Conservation (phyloP, 2,329 filamentous ascomycete species). For the Ophiostoma sp. region DNA sequence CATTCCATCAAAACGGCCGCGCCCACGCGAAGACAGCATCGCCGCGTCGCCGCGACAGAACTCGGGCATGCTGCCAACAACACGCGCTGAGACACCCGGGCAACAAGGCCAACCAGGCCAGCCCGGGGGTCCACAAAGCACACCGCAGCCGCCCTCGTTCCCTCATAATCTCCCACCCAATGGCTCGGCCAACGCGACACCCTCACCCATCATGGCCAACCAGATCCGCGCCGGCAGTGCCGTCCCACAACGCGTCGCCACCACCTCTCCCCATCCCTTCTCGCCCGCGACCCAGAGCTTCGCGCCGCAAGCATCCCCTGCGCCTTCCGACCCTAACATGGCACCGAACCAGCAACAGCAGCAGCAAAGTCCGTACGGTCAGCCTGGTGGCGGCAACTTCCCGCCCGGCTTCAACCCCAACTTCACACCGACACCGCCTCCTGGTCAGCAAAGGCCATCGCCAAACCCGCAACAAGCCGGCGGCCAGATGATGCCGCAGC, state of each 20-base stretch:
- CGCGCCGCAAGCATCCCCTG: constrained; percentile 70
- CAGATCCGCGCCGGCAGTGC: constrained; percentile 67
- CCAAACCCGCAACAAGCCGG: constrained; percentile 53
- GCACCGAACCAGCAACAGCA: constrained; percentile 57
- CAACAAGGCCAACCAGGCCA: constrained; percentile 3
- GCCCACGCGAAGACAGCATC: constrained; percentile 79
- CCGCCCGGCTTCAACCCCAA: constrained; percentile 59
- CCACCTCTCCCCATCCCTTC: constrained; percentile 89
- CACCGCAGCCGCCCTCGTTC: constrained; percentile 66
- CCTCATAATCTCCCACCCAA: constrained; percentile 75
- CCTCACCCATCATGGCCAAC: constrained; percentile 87
- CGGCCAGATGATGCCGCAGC: constrained; percentile 57
- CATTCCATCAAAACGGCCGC: constrained; percentile 84
- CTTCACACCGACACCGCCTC: constrained; percentile 59
- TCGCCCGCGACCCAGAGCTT: constrained; percentile 75
- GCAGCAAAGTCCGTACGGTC: constrained; percentile 67
- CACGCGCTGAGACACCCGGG: constrained; percentile 89
- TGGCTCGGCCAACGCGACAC: constrained; percentile 79
- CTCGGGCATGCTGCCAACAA: constrained; percentile 71
- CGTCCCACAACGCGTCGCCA: constrained; percentile 79
- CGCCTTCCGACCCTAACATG: constrained; percentile 71
- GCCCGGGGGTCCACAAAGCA: constrained; percentile 41
- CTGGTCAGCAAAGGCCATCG: constrained; percentile 50
- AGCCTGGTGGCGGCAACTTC: constrained; percentile 53
- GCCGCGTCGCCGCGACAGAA: constrained; percentile 78